Conservation (phyloP, 2,329 filamentous ascomycete genomes). For the Cordyceps farinosa region DNA sequence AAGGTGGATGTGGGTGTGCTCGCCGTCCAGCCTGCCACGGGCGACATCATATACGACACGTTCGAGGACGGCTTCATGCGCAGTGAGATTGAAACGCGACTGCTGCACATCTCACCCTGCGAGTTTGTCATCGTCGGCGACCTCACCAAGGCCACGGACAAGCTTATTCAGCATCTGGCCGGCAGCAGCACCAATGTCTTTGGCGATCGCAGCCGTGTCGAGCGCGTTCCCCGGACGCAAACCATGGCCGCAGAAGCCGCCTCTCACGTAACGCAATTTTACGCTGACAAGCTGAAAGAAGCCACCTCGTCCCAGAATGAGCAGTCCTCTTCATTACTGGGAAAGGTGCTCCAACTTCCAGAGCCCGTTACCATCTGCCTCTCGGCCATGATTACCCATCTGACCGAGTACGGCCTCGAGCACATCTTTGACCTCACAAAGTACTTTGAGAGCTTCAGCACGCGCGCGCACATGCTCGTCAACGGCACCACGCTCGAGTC, state of each 20-base stretch:
- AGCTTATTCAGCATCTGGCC: conserved; percentile 84
- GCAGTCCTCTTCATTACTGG: conserved; percentile 63
- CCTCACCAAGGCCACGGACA: conserved; percentile 85
- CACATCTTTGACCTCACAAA: conserved; percentile 96
- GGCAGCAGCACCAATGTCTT: conserved; percentile 89
- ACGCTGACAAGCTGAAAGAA: conserved; percentile 76
- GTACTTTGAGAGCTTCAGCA: conserved; percentile 94
- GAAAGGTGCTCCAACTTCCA: conserved; percentile 80
- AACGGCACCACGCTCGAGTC: conserved; percentile 94
- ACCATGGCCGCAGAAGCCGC: conserved; percentile 81
- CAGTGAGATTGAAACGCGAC: conserved; percentile 89
- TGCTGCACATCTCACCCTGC: conserved; percentile 92
- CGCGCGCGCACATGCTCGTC: conserved; percentile 89
- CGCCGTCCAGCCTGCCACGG: conserved; percentile 91
- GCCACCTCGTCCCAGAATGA: conserved; percentile 51
- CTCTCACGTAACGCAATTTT: conserved; percentile 89
- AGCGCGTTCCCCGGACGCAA: conserved; percentile 70
- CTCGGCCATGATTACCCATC: conserved; percentile 91
- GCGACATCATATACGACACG: conserved; percentile 91
- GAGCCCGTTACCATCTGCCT: conserved; percentile 87
- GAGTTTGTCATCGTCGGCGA: conserved; percentile 92
- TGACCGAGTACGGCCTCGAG: conserved; percentile 87
- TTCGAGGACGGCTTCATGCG: conserved; percentile 99
- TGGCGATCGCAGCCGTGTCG: conserved; percentile 83
- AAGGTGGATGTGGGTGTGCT: conserved; percentile 89